Evolutionary conservation across 2,329 filamentous ascomycete genomes (phyloP).

Genomic region (Dactylonectria estremocensis): DNA sequence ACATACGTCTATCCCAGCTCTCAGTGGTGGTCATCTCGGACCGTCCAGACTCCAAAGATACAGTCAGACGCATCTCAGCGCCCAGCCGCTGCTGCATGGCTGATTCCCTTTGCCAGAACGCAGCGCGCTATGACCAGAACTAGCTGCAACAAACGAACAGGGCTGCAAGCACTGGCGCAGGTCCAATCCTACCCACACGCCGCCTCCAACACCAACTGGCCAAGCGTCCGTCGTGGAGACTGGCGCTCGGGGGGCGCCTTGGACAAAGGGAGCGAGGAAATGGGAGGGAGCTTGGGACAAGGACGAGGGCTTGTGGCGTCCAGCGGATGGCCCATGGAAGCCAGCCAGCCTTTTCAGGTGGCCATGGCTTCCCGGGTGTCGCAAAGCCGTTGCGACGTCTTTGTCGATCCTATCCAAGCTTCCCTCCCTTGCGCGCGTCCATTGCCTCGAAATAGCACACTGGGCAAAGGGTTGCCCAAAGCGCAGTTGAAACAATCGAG

Average conservation of each 20-base stretch:
- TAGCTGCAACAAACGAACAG: conserved; percentile 35
- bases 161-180: conserved; percentile 18
- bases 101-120: conserved; percentile 25
- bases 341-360: conserved; percentile 32
- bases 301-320: conserved; percentile 12
- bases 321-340: conserved; percentile 26
- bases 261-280: conserved; percentile 12
- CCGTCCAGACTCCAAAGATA: conserved; percentile 17
- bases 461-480: conserved; percentile 23
- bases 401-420: conserved; percentile 47
- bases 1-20: background rate
- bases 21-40: conserved; percentile 14
- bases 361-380: conserved; percentile 44
- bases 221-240: conserved; percentile 27
- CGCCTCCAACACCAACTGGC: conserved; percentile 21
- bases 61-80: conserved; percentile 35
- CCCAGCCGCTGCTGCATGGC: conserved; percentile 21
- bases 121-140: conserved; percentile 36
- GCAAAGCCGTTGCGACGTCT: conserved; percentile 27
- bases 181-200: conserved; percentile 25
- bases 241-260: conserved; percentile 6
- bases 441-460: conserved; percentile 19
- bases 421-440: conserved; percentile 23
- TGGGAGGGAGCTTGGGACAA: conserved; percentile 26
- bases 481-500: conserved; percentile 32